Conservation (phyloP, 2,329 filamentous ascomycete genomes). For the Claviceps fusiformis region DNA sequence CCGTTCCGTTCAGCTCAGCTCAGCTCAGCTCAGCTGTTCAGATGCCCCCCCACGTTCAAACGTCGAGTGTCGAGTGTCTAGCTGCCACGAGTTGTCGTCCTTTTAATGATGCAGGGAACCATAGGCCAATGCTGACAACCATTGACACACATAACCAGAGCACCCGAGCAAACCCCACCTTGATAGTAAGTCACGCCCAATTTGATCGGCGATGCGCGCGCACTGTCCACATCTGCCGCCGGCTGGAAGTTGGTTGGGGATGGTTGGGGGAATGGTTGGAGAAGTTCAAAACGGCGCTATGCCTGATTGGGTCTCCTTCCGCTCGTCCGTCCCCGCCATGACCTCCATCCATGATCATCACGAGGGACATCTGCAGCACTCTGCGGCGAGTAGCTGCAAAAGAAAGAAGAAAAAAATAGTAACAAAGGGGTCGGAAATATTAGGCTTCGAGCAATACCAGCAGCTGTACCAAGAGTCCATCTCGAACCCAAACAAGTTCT, state of each 20-base stretch:
- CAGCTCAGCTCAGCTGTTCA: neutral
- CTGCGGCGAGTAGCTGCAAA: neutral
- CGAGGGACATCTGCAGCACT: neutral
- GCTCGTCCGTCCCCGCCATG: conserved; percentile 2
- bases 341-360: neutral
- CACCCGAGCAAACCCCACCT: conserved; percentile 59
- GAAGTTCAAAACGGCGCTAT: neutral
- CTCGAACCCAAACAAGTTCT: conserved; percentile 77
- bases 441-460: conserved; percentile 54
- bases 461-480: conserved; percentile 72
- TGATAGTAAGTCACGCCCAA: conserved; percentile 33
- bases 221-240: neutral
- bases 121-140: conserved; percentile 11
- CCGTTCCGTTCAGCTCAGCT: neutral
- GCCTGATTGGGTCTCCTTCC: conserved; percentile 3
- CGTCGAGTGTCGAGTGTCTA: neutral
- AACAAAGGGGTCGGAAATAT: no score
- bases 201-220: neutral
- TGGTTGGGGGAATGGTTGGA: neutral
- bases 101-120: neutral
- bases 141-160: conserved; percentile 31
- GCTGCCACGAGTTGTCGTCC: neutral
- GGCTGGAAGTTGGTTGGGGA: neutral
- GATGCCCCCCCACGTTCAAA: neutral
- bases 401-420: conserved; percentile 14